Evolutionary conservation across 345 rosid species (phyloP), one percentile per base, ranked within the genome.

Genomic region (Hibiscus mutabilis): DNA sequence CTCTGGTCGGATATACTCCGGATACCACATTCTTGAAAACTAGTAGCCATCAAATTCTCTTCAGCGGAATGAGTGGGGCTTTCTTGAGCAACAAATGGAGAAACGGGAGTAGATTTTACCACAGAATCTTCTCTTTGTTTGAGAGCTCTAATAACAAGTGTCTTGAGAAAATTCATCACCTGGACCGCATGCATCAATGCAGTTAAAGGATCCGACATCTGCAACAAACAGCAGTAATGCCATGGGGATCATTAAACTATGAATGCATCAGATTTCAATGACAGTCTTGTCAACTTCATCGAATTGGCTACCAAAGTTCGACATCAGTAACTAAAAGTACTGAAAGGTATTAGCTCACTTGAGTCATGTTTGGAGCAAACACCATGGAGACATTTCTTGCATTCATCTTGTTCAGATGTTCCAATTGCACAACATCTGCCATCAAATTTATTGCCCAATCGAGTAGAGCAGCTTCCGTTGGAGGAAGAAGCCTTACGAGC

Each of bases 301-400:
- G 2, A 35, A 35, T 35, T 35, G 42, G 42, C n/a, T 44, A n/a
- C n/a, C n/a, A 35, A 35, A 21, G 5, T 9, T 22, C 66, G 4
- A 37, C 64, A 65, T 3, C 15, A 8, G 14, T 4, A 61, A 18
- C 51, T 51, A n/a, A 3, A 72, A 53, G 4, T 1, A 62, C 33
- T 21, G 11, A 33, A 35, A 69, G 18, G 6, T 66, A 40, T n/a
- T 69, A 35, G 78, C 87, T 82, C 78, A 92, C 99, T 80, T 96
- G 96, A 68, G 99, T 92, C 99, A 95, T 96, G 88, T 96, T 96
- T 70, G 99, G 99, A 40, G 99, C 98, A 14, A 96, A 96, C 51
- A 96, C 98, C 88, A 96, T 89, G 0, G 99, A 97, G 1, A 96
- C 78, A 81, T 96, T 96, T 5, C 98, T 90, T 5, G 98, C 94